A percentile compares a stretch with the other conserved stretches of the same genome.
These are phyloP conservation scores for Ceratobasidium sp. DNA, from an alignment of 1,284 basidiomycete species.

Conservation along the genomic window DNA sequence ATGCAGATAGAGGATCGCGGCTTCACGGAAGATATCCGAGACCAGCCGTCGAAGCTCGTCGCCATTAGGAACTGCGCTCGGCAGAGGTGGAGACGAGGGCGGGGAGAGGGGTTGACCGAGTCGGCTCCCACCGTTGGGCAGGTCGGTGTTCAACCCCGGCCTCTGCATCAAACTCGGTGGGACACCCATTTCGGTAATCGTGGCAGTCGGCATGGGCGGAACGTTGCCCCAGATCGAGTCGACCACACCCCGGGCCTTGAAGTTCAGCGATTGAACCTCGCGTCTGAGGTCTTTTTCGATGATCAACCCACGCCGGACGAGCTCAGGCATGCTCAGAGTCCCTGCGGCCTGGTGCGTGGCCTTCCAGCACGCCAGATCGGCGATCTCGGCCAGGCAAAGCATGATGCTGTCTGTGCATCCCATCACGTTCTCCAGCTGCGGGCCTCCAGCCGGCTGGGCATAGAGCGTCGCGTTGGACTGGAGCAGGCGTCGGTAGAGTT, in stretches of 20 bases:
- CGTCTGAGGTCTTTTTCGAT: conserved; percentile 40
- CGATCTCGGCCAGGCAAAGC: conserved; percentile 75
- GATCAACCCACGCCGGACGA: conserved; percentile 52
- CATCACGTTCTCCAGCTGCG: conserved; percentile 53
- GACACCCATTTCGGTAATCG: neutral
- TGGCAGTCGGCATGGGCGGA: conserved; percentile 3
- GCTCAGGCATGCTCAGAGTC: conserved; percentile 70
- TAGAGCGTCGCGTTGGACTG: conserved; percentile 53
- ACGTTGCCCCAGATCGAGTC: conserved; percentile 26
- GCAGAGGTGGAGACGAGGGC: conserved; percentile 38
- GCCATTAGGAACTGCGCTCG: conserved; percentile 8
- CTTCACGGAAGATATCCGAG: conserved; percentile 69
- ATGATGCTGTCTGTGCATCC: conserved; percentile 77
- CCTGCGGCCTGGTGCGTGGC: conserved; percentile 62
- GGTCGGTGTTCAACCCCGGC: neutral
- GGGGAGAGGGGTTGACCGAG: conserved; percentile 15
- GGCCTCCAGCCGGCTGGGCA: conserved; percentile 45
- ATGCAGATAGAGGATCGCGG: conserved; percentile 72
- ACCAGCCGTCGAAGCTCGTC: conserved; percentile 53
- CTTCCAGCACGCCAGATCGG: conserved; percentile 80
- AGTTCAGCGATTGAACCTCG: conserved; percentile 1
- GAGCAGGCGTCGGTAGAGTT: conserved; percentile 68
- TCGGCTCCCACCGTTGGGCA: neutral
- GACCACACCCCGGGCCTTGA: neutral
- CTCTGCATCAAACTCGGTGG: neutral